Evolutionary conservation across 805 yeast genomes (phyloP), one percentile per base, ranked within the genome.

Genomic region (Jamesozyma jinghongensis): DNA sequence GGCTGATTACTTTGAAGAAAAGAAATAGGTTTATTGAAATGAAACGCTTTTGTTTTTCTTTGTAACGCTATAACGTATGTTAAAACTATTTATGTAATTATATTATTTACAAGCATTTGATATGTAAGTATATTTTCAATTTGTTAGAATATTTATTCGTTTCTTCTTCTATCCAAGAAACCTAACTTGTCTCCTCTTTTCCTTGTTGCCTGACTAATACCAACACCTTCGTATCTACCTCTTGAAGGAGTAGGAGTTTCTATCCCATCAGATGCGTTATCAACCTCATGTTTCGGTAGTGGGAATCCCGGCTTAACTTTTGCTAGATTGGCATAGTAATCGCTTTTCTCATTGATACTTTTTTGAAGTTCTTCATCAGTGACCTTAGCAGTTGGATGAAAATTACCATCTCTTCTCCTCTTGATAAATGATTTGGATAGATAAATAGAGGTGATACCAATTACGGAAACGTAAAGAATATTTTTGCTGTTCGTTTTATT

Each of bases 1-100:
- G 98, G 83, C 87, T 48, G 97, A 88, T 61, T 90, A 90, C 69
- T 88, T 90, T 54, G 79, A 77, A 48, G 65, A 65, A 40, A 57
- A 56, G 45, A 51, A 56, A 42, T 51, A 48, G 32, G 14, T 25
- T 4, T 16, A 8, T 1, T 35, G 19, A 5, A 3, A 19, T 17
- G 19, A 20, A 25, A 18, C 35, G 18, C 27, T 19, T 11, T 11
- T 7, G 19, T 34, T 29, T 35, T 31, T 19, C 22, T 28, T 20
- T 27, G 10, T 22, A 22, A 22, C 26, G 26, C 10, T 7, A 22
- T 7, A 22, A 22, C 10, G 6, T 22, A 10, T 22, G 6, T 22
- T 22, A 6, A 22, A 22, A 22, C 6, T 28, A 3, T 36, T 36
- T 28, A 13, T 36, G 32, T 28, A 19, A 36, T 28, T 28, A 19